Base-by-base conservation (phyloP, 768 basidiomycete species). In the Phylloporus sp. region DNA sequence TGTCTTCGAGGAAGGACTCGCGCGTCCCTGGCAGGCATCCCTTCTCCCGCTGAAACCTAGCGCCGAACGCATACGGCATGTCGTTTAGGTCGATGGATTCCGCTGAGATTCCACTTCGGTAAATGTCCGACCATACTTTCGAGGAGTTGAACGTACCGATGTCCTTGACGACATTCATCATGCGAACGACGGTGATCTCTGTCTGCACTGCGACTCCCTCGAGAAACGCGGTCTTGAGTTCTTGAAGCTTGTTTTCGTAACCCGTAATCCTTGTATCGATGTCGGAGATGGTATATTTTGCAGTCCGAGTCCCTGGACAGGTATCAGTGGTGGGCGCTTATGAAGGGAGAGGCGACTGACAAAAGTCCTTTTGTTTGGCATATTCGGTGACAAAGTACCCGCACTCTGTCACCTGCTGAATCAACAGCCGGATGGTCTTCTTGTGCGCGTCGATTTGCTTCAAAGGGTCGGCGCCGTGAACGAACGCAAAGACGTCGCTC, bases 31-130 rank as follows among this genome's bases (percentile, higher is more conserved):
- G 33, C 4, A 50, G 27, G 17, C 38, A 45, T 14, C 27, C 32
- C 24, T 47, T 45, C 15, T 45, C 44, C 37, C 26, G 38, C 24
- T 8, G 8, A 10, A 43, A 55, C 4, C 39, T 38, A 34, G 47
- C 50, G 26, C 48, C 48, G 15, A 43, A 13, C 18, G 34, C 33
- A 56, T n/a, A n/a, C n/a, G n/a, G n/a, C n/a, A n/a, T n/a, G n/a
- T n/a, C n/a, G n/a, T n/a, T n/a, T n/a, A n/a, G 42, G 36, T 45
- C 41, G 6, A 36, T 24, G 9, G 9, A 27, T 15, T 39, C 45
- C 13, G 13, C 37, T 46, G 18, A 1, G 11, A 29, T 13, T 8
- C 27, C 13, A 28, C 9, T 8, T 3, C 3, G 17, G 5, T 33
- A 17, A 33, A 33, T 9, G n/a, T 11, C 14, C 18, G 5, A 34